Conservation (phyloP, 306 rosid genomes). For the Cucumis cinereus region DNA sequence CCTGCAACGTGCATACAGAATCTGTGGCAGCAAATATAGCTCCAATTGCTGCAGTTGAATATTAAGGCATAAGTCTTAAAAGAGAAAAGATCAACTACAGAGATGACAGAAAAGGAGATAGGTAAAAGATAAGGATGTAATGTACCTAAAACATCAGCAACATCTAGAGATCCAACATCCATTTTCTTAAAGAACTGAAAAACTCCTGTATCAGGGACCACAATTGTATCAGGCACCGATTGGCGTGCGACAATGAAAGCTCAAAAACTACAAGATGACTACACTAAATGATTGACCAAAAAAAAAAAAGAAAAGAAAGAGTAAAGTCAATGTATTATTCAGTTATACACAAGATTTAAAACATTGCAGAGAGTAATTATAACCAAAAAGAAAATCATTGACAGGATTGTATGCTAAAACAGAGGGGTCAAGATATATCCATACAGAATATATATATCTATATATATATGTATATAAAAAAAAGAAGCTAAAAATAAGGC, state of each 20-base stretch:
- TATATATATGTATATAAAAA: no score
- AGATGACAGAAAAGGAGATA: not conserved
- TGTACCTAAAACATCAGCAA: constrained; percentile 73
- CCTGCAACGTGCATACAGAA: constrained; percentile 99
- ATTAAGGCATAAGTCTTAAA: constrained; percentile 5
- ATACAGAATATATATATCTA: no score
- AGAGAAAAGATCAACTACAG: not conserved
- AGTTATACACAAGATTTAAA: not conserved
- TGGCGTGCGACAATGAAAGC: not conserved
- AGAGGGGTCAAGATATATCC: no score
- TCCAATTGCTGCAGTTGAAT: constrained; percentile 65
- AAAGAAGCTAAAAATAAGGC: no score
- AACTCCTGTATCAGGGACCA: constrained; percentile 60
- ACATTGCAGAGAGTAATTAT: not conserved
- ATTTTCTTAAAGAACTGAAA: constrained; percentile 45
- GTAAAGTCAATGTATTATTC: not conserved
- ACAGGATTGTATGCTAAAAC: not conserved
- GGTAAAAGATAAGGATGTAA: constrained; percentile 14
- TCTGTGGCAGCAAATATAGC: constrained; percentile 97
- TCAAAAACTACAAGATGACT: not conserved
- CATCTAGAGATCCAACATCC: constrained; percentile 53
- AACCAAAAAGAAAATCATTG: not conserved
- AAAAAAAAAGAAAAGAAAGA: no score
- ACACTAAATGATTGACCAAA: not conserved
- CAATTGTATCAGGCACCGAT: not conserved